These are phyloP conservation scores for Cordyceps farinosa DNA, from an alignment of 2,329 filamentous ascomycete genomes.

Conservation along the genomic window DNA sequence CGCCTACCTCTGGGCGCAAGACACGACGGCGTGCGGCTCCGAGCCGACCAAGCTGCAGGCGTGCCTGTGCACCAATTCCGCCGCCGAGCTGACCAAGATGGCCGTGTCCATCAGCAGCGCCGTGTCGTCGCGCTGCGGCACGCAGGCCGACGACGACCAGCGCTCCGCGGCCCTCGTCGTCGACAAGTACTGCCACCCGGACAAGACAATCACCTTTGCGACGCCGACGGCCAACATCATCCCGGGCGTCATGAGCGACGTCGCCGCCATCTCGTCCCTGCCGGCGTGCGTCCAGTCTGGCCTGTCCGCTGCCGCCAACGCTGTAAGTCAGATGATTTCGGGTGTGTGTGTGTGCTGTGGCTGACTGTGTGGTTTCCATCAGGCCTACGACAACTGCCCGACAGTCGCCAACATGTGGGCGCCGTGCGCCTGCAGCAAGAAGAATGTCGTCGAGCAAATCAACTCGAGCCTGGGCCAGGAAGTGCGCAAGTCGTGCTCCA, in stretches of 20 bases:
- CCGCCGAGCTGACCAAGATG: slow-evolving; percentile 30
- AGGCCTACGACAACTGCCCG: slow-evolving; percentile 33
- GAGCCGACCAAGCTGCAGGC: slow-evolving; percentile 41
- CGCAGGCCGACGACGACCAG: slow-evolving; percentile 42
- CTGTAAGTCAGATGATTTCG: background rate
- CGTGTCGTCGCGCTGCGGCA: slow-evolving; percentile 39
- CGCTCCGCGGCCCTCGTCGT: slow-evolving; percentile 39
- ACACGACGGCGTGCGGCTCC: slow-evolving; percentile 33
- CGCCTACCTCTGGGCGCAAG: slow-evolving; percentile 38
- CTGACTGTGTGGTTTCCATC: background rate
- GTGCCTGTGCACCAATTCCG: slow-evolving; percentile 46
- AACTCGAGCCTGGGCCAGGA: slow-evolving; percentile 38
- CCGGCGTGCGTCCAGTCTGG: slow-evolving; percentile 26
- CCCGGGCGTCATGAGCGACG: slow-evolving; percentile 41
- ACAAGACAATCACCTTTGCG: slow-evolving; percentile 31
- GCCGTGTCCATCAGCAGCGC: slow-evolving; percentile 30
- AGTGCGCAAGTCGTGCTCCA: slow-evolving; percentile 39
- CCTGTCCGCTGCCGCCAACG: slow-evolving; percentile 34
- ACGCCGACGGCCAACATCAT: slow-evolving; percentile 36
- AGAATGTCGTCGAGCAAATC: slow-evolving; percentile 33
- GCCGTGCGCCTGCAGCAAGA: slow-evolving; percentile 45
- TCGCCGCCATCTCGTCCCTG: slow-evolving; percentile 29
- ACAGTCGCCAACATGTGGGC: slow-evolving; percentile 36
- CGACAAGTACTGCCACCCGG: slow-evolving; percentile 43
- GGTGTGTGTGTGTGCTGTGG: background rate